Evolutionary conservation across 257 asterid genomes (phyloP), one percentile per base, ranked within the genome.

Genomic region (Sherardia arvensis): DNA sequence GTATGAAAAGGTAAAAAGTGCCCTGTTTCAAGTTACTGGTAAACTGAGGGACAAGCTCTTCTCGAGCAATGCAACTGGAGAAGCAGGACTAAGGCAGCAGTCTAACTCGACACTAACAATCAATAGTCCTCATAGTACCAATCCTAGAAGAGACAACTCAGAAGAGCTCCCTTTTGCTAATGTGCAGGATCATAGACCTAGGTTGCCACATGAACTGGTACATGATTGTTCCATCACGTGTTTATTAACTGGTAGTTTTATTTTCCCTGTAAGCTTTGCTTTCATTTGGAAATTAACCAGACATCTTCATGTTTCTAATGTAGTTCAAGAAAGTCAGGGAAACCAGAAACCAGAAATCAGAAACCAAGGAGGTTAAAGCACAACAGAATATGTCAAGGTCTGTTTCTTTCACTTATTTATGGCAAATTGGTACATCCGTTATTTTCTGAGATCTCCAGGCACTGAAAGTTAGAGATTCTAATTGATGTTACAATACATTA

Each of bases 11-110:
- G 92, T 85, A 53, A 82, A 79, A 78, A 70, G 62, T 12, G 80
- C 92, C 58, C 77, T 85, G 22, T 71, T 74, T 73, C 87, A 77
- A 78, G 60, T 85, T 78, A 78, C 87, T 69, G 85, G 87, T 63
- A 82, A 75, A 71, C 79, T 85, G 61, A 74, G 82, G 74, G 75
- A 77, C 45, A 62, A 48, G 27, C 64, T 76, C 66, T 85, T 85
- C 67, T 69, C 78, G 20, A 62, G 70, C 49, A 45, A 29, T 55
- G 68, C 60, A 43, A 59, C 71, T 62, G 72, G 61, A 64, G 83
- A 69, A 77, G 69, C 74, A 48, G 73, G 33, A 3, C 36, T 62
- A 20, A 25, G 38, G 21, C 58, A 48, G 5, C 33, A 66, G 63
- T 53, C 76, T 47, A 26, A 40, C 26, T 62, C 68, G 40, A 59